Percentiles rank a stretch among this genome's conserved stretches.
Conservation (phyloP, 2,329 filamentous ascomycete species). For the Ophiocordyceps camponoti-leonardi region DNA sequence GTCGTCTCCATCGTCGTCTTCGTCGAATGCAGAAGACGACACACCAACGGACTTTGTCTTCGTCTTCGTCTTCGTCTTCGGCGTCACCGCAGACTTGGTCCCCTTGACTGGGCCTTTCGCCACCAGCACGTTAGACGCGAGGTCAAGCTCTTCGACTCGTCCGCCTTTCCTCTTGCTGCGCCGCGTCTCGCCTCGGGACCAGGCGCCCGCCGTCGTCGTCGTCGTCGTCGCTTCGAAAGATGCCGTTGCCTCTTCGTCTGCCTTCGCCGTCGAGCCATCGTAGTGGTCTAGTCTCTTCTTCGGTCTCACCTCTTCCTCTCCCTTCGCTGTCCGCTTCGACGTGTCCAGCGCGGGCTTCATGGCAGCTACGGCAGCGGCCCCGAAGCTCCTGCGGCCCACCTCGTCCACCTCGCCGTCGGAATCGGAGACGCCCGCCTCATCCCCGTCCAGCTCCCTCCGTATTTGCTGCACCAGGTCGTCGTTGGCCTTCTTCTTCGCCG, state of each 20-base stretch:
- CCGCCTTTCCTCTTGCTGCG: constrained; percentile 19
- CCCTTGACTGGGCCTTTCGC: constrained; percentile 13
- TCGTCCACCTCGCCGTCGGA: constrained; percentile 35
- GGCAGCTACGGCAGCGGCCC: constrained; percentile 22
- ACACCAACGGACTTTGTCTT: neutral
- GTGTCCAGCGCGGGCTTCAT: constrained; percentile 14
- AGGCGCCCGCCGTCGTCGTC: constrained; percentile 18
- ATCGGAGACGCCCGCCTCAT: constrained; percentile 29
- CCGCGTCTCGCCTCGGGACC: constrained; percentile 21
- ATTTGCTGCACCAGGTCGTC: constrained; percentile 58
- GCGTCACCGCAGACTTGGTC: constrained; percentile 4
- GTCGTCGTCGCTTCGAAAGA: constrained; percentile 10
- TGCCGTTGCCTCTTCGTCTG: neutral
- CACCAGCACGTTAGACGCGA: constrained; percentile 17
- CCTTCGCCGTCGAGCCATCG: neutral
- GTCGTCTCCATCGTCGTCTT: neutral
- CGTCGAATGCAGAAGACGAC: neutral
- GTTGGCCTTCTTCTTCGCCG: constrained; percentile 59
- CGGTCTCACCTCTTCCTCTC: neutral
- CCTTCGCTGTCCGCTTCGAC: constrained; percentile 5
- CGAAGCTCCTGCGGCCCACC: constrained; percentile 55
- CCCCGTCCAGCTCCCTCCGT: constrained; percentile 52
- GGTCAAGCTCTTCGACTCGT: constrained; percentile 21
- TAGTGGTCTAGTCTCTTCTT: neutral
- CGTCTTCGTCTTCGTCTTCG: constrained; percentile 4